phyloP scores from a whole-genome alignment of 1,284 basidiomycete genomes.

The Cutaneotrichosporon sp. region DNA sequence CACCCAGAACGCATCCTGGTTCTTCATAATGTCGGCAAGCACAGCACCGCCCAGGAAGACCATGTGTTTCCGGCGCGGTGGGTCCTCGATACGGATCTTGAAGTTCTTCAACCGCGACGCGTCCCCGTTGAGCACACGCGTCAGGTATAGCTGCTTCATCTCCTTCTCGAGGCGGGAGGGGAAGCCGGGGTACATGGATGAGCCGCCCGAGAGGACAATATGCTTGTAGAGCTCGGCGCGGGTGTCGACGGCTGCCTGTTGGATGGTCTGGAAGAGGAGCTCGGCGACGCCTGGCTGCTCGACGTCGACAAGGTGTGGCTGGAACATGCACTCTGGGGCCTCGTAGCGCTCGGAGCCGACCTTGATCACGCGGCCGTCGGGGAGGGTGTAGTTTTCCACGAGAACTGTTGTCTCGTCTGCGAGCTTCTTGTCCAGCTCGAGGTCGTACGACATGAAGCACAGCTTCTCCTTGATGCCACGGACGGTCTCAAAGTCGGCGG shows the following conservation, averaged over 20 bases:
- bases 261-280: slow-evolving; percentile 95
- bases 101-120: slow-evolving; percentile 88
- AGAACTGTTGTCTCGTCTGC: slow-evolving; percentile 95
- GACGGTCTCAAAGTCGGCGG: slow-evolving; percentile 98
- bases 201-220: slow-evolving; percentile 94
- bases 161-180: slow-evolving; percentile 97
- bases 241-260: slow-evolving; percentile 82
- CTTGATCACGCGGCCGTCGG: slow-evolving; percentile 94
- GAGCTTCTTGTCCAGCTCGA: slow-evolving; percentile 87
- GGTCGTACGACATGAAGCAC: slow-evolving; percentile 96
- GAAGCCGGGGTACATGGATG: slow-evolving; percentile 97
- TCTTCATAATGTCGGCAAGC: slow-evolving; percentile 97
- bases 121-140: slow-evolving; percentile 80
- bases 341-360: slow-evolving; percentile 98
- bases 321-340: slow-evolving; percentile 99
- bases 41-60: slow-evolving; percentile 97
- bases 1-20: slow-evolving; percentile 90
- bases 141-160: slow-evolving; percentile 97
- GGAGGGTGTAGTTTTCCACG: slow-evolving; percentile 96
- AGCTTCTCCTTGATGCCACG: slow-evolving; percentile 98
- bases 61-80: slow-evolving; percentile 97
- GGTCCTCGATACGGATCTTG: slow-evolving; percentile 98
- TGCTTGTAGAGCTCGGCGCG: slow-evolving; percentile 95
- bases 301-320: slow-evolving; percentile 94
- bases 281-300: slow-evolving; percentile 97